These are phyloP conservation scores for Plasmodium blacklocki DNA, from an alignment of 169 alveolate genomes.

Conservation along the genomic window DNA sequence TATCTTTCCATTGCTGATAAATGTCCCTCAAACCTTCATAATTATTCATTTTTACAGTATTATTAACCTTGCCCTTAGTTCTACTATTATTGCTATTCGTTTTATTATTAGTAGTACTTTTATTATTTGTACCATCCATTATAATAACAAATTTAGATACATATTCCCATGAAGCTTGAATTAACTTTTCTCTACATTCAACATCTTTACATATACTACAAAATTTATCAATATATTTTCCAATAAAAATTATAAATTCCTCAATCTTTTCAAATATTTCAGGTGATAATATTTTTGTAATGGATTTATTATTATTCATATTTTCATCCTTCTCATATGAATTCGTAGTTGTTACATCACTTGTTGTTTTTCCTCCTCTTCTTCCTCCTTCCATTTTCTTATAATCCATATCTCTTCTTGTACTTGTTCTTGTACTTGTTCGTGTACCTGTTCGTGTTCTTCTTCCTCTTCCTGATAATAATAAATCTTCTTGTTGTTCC, in stretches of 20 bases:
- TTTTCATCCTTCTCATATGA: not conserved
- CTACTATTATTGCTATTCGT: constrained; percentile 9
- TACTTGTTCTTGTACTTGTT: constrained; percentile 1
- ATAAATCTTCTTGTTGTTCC: too few species aligned
- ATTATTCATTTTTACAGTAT: not conserved
- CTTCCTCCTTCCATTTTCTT: not conserved
- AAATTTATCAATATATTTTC: constrained; percentile 16
- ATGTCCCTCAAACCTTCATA: too few species aligned
- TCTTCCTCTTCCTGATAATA: not conserved
- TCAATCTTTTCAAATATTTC: constrained; percentile 20
- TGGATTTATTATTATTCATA: not conserved
- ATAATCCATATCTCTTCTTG: too few species aligned
- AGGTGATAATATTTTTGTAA: not conserved
- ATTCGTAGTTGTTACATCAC: not conserved
- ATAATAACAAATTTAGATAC: constrained; percentile 21
- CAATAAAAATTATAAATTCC: constrained; percentile 44
- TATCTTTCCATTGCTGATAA: too few species aligned
- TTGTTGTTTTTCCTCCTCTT: not conserved
- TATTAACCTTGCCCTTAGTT: not conserved
- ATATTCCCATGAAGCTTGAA: constrained; percentile 42
- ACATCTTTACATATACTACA: constrained; percentile 19
- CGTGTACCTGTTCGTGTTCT: not conserved
- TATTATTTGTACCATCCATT: not conserved
- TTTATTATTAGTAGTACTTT: not conserved
- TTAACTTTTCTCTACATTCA: constrained; percentile 36